Evolutionary conservation across 2,329 filamentous ascomycete species (phyloP), one percentile per base, ranked within the genome.

Genomic region (Verticillium tricorpus): DNA sequence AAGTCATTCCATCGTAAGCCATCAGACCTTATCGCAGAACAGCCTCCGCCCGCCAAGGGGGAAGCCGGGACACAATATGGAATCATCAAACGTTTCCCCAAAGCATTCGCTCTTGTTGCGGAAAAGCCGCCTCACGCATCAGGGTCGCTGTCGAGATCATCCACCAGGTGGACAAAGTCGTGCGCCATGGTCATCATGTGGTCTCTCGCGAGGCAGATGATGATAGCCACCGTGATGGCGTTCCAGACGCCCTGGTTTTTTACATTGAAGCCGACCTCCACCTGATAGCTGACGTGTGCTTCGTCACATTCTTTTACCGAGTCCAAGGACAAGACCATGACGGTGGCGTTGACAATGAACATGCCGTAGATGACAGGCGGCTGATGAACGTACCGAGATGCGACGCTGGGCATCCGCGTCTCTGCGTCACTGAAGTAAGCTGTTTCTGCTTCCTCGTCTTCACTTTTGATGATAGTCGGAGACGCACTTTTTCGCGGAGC

Each of bases 321-420:
- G 60, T 80, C 78, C 7, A 70, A 68, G 3, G 77, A 78, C 6
- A 79, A 68, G 8, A 80, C 67, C 54, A 80, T 71, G 25, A 78
- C 74, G 0, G 73, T 71, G 2, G 72, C 72, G 57, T 76, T 74
- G 31, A 80, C 67, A 28, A 80, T 71, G 63, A 79, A 80, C 32
- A 80, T 69, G 14, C 77, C 78, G 60, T 79, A 80, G 14, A 80
- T 71, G 25, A 80, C 77, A 4, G 78, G 77, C 1, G 76, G 76
- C 1, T 37, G 59, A 11, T 61, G 58, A 5, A 22, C 34, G 22
- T 60, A 57, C 25, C 40, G 58, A 5, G 34, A 25, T 12, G 37
- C 58, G 12, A 37, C 4, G 9, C 12, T n/a, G 32, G 39, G 56
- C 14, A 56, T 56, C 6, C 37, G 14, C 40, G 11, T 52, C 19